Conservation (phyloP, 306 rosid species). For the Dryas drummondii region DNA sequence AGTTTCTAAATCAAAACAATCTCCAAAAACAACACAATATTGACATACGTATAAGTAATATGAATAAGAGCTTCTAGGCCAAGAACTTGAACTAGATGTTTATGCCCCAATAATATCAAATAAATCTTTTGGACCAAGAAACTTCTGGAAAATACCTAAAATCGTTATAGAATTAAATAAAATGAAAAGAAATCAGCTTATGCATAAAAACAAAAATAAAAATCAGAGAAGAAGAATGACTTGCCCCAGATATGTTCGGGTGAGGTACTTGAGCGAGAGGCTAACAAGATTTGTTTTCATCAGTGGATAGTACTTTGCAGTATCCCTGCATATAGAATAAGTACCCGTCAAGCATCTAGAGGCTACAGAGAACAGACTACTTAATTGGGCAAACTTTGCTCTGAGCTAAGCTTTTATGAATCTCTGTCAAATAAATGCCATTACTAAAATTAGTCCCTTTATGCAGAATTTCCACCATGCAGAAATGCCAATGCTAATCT, state of each 20-base stretch:
- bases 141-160: not conserved
- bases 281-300: constrained; percentile 81
- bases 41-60: not conserved
- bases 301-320: constrained; percentile 73
- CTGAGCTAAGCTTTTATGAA: not conserved
- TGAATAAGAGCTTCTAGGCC: not conserved
- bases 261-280: constrained; percentile 85
- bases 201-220: constrained; percentile 2
- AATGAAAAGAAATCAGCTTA: constrained; percentile 3
- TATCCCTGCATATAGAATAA: constrained; percentile 58
- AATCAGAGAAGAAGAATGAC: constrained; percentile 22
- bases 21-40: not conserved
- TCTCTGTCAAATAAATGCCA: not conserved
- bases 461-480: constrained; percentile 3
- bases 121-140: not conserved
- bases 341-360: constrained; percentile 16
- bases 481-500: not conserved
- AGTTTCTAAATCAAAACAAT: not conserved
- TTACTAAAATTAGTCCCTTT: not conserved
- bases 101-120: not conserved
- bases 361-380: constrained; percentile 1
- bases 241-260: constrained; percentile 79
- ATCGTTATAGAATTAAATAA: not conserved
- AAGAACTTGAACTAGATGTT: not conserved
- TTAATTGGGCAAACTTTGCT: not conserved